Base-by-base conservation (phyloP, 352 stramenopile genomes). In the Globisporangium yorkense region DNA sequence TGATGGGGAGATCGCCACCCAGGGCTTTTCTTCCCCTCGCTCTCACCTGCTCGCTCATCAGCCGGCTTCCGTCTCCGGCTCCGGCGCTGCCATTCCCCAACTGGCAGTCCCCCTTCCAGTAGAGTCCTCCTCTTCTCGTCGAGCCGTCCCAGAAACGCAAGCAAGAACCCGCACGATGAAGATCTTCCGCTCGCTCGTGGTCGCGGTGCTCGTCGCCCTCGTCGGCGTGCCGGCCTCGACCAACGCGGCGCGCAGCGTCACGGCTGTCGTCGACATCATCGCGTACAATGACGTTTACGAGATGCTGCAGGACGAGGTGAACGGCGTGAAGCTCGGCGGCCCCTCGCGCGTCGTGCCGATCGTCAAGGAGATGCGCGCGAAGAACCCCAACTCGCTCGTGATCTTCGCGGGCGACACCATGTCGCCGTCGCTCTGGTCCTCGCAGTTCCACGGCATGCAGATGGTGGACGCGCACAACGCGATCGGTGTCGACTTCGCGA, bases 271-370 rank as follows among this genome's bases (percentile, higher is more conserved):
- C 60, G 78, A 91, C 60, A 69, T 91, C 41, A 43, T 91, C 52
- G 75, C 81, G 41, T 91, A 91, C 69, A 89, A 89, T 8, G 82
- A 90, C 51, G 82, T 92, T 6, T 92, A 92, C 65, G 82, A 92
- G 57, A 73, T 92, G 74, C 63, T 81, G 51, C 77, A 80, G 60
- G 77, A 89, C 63, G 64, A 67, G 2, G 80, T 88, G 13, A 72
- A 74, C 46, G 80, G 78, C 5, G 56, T 92, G 31, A 83, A 84
- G 43, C 61, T 88, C 27, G 82, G 82, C 24, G 79, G 82, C 16
- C 82, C 82, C 5, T 92, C 82, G n/a, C 82, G 78, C 13, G 78
- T 92, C 35, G 71, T 90, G 6, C 76, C 78, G 0, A 60, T 92
- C 24, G 80, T 70, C n/a, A 73, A 77, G 47, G 71, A 66, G 51